Conservation (phyloP, 2,329 filamentous ascomycete species). For the Ceratocystis colombiana region DNA sequence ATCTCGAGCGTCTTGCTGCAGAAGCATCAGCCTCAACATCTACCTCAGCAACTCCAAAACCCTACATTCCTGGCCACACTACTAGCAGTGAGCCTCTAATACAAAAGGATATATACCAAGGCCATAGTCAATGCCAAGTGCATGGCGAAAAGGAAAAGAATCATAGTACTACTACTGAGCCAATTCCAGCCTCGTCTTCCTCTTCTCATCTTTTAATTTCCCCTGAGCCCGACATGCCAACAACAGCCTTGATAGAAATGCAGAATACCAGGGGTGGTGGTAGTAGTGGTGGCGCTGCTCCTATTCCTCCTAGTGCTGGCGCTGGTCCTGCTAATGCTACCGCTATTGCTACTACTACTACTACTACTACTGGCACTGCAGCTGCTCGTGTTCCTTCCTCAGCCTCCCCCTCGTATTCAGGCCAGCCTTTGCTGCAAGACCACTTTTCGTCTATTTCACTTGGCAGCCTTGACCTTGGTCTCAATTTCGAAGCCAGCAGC, state of each 20-base stretch:
- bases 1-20: conserved; percentile 15
- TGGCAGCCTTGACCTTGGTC: conserved; percentile 10
- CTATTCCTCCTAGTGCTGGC: neutral
- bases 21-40: conserved; percentile 1
- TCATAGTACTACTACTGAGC: neutral
- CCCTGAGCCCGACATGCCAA: conserved; percentile 17
- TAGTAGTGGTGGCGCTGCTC: neutral
- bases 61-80: neutral
- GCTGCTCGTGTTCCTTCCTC: conserved; percentile 10
- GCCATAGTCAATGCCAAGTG: neutral
- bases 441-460: conserved; percentile 23
- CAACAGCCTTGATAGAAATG: neutral
- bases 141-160: neutral
- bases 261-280: conserved; percentile 8
- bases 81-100: neutral
- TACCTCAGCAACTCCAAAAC: neutral
- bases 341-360: neutral
- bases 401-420: conserved; percentile 18
- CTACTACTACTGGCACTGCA: neutral
- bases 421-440: neutral
- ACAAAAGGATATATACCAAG: neutral
- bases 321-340: neutral
- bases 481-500: conserved; percentile 17
- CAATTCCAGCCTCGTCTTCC: conserved; percentile 12
- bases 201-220: conserved; percentile 4